Evolutionary conservation across 805 yeast species (phyloP).

Genomic region (Candida maris): DNA sequence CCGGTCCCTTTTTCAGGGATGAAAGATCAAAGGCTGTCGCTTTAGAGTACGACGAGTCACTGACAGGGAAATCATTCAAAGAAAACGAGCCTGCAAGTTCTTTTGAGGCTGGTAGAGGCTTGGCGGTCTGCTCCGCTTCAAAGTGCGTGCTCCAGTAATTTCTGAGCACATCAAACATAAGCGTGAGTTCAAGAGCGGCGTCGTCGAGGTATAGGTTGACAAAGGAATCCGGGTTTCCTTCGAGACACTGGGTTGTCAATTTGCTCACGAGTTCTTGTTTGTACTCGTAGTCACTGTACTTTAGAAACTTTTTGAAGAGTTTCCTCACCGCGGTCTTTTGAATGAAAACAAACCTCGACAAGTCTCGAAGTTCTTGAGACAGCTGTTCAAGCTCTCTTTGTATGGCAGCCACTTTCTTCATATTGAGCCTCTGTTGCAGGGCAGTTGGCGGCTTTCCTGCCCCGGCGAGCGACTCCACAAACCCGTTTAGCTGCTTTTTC

Average conservation of each 20-base stretch:
- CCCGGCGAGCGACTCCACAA: constrained; percentile 18
- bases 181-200: constrained; percentile 56
- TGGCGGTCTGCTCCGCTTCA: not conserved
- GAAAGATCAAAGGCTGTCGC: constrained; percentile 36
- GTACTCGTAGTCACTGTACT: constrained; percentile 37
- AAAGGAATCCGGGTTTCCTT: constrained; percentile 50
- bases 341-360: constrained; percentile 66
- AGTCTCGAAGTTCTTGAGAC: constrained; percentile 53
- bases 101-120: not conserved
- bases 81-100: not conserved
- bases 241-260: constrained; percentile 26
- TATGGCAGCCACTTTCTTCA: constrained; percentile 22
- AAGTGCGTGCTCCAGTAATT: constrained; percentile 14
- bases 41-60: constrained; percentile 11
- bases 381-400: constrained; percentile 39
- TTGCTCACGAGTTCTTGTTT: constrained; percentile 33
- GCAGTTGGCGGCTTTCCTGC: constrained; percentile 4
- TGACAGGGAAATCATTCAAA: not conserved
- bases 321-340: constrained; percentile 74
- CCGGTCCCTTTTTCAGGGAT: constrained; percentile 33
- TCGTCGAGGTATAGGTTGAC: constrained; percentile 56
- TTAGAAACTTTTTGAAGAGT: constrained; percentile 64
- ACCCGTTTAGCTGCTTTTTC: constrained; percentile 25
- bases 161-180: constrained; percentile 47
- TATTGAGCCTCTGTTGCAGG: constrained; percentile 18